phyloP scores from a whole-genome alignment of 108 stramenopile species.

The Parietichytrium sp. region DNA sequence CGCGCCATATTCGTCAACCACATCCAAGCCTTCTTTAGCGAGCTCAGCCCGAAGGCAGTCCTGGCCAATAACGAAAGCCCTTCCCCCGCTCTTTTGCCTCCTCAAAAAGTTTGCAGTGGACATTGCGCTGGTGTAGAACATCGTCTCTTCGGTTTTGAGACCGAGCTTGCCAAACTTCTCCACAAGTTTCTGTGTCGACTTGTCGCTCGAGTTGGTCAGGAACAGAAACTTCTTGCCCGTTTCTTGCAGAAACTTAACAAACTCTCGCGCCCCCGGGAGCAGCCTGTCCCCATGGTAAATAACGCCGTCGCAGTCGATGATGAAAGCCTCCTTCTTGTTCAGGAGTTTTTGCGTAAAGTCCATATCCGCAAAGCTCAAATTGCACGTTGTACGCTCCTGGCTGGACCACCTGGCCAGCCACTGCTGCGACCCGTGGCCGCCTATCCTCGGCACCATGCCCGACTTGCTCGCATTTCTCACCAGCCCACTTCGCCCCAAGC shows the following conservation, averaged over 20 bases:
- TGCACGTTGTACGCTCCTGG: conserved; percentile 32
- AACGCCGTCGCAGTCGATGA: conserved; percentile 28
- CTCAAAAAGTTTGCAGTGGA: conserved; percentile 8
- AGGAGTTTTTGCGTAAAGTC: neutral
- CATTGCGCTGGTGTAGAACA: conserved; percentile 30
- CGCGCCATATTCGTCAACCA: neutral
- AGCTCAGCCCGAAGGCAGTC: neutral
- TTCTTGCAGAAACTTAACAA: conserved; percentile 1
- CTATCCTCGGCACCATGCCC: too few species aligned
- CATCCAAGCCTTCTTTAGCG: neutral
- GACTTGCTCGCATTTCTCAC: too few species aligned
- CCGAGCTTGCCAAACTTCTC: conserved; percentile 7
- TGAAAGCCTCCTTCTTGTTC: neutral
- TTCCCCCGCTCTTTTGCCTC: neutral
- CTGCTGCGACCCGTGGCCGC: too few species aligned
- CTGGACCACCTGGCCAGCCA: too few species aligned
- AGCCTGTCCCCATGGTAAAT: neutral
- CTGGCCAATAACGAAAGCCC: neutral
- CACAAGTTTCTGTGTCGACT: neutral
- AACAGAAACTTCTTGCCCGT: neutral
- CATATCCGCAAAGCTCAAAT: conserved; percentile 24
- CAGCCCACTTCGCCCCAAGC: too few species aligned
- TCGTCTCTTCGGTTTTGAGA: neutral
- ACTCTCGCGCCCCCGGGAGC: conserved; percentile 18
- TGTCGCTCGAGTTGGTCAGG: conserved; percentile 27